Conservation (phyloP, 495 filamentous ascomycete genomes). For the Cercophora newfieldiana region DNA sequence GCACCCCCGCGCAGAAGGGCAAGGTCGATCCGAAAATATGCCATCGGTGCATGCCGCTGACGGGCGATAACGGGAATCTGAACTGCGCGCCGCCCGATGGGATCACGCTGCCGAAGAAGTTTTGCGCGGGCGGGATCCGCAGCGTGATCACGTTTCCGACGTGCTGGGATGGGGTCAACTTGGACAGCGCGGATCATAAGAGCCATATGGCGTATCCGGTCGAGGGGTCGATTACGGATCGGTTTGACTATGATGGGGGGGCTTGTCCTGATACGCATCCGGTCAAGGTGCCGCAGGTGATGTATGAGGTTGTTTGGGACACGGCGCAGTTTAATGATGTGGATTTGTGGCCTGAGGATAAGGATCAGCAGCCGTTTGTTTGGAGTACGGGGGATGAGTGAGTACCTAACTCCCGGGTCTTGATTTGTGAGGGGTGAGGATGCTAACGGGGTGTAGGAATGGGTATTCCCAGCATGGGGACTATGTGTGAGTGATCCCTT, state of each 20-base stretch:
- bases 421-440: not conserved
- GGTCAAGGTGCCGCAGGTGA: conserved; percentile 26
- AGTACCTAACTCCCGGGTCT: not conserved
- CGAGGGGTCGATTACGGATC: conserved; percentile 4
- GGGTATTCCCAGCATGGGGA: conserved; percentile 24
- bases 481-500: conserved; percentile 15
- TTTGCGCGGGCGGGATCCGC: conserved; percentile 20
- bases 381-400: conserved; percentile 45
- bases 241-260: conserved; percentile 21
- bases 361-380: conserved; percentile 39
- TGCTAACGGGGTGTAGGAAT: conserved; percentile 1
- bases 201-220: conserved; percentile 17
- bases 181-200: conserved; percentile 42
- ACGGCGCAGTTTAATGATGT: conserved; percentile 41
- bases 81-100: conserved; percentile 19
- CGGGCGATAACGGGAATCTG: conserved; percentile 13
- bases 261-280: conserved; percentile 19
- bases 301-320: conserved; percentile 29
- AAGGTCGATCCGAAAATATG: conserved; percentile 19
- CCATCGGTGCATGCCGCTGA: conserved; percentile 22
- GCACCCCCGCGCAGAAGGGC: not conserved
- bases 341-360: conserved; percentile 28
- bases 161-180: conserved; percentile 68
- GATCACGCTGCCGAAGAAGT: conserved; percentile 13
- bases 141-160: conserved; percentile 62